phyloP scores from a whole-genome alignment of 148 eudicot genomes.

The Rhododendron ferrugineum region DNA sequence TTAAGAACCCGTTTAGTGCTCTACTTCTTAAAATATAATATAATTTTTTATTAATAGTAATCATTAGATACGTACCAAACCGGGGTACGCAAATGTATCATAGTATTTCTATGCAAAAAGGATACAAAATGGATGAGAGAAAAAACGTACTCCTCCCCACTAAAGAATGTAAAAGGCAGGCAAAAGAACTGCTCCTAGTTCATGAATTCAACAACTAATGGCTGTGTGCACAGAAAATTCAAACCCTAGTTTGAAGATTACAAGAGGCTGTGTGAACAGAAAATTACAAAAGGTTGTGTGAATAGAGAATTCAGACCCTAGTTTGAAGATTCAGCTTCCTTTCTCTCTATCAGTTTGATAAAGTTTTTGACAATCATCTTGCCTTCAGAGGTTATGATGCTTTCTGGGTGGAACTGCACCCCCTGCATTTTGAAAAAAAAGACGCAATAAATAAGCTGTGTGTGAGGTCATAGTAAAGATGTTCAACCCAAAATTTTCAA shows the following conservation, averaged over 20 bases:
- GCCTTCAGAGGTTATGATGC: slow-evolving; percentile 87
- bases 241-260: slow-evolving; percentile 14
- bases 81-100: no score
- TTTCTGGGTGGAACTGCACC: slow-evolving; percentile 98
- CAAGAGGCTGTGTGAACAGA: neutral
- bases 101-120: no score
- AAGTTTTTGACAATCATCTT: slow-evolving; percentile 76
- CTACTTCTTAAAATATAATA: no score
- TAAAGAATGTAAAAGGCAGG: neutral
- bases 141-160: neutral
- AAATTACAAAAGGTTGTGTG: neutral
- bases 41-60: no score
- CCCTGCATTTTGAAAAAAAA: slow-evolving; percentile 46
- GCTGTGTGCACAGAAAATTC: neutral
- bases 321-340: slow-evolving; percentile 32
- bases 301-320: slow-evolving; percentile 6
- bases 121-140: no score
- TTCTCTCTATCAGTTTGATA: slow-evolving; percentile 55
- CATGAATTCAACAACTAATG: neutral
- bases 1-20: no score
- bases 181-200: neutral
- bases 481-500: neutral
- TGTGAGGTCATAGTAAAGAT: neutral
- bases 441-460: neutral
- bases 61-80: no score